These are phyloP conservation scores for Lotus japonicus DNA, from an alignment of 306 rosid species.

Conservation along the genomic window DNA sequence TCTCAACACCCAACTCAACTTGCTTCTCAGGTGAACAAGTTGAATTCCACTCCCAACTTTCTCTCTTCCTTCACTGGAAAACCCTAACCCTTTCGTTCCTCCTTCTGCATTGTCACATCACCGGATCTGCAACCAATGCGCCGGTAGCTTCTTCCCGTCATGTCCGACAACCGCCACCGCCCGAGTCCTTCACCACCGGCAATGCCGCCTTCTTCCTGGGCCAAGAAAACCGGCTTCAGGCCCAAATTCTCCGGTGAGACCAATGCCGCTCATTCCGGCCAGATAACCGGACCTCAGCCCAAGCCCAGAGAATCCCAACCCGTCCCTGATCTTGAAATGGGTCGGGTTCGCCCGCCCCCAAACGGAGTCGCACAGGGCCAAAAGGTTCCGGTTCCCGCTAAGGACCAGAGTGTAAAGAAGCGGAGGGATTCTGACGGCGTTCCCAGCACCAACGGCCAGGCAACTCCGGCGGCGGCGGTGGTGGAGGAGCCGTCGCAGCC, in stretches of 20 bases:
- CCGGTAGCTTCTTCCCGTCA: not conserved
- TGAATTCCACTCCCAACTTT: too few relatives aligned
- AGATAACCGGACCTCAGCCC: conserved; percentile 30
- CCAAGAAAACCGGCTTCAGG: conserved; percentile 79
- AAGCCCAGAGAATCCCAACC: conserved; percentile 30
- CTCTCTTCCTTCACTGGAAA: not conserved
- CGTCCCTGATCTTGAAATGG: conserved; percentile 58
- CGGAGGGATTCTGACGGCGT: conserved; percentile 69
- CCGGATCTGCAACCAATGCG: conserved; percentile 12
- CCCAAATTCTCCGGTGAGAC: conserved; percentile 97
- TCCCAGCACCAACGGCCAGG: conserved; percentile 31
- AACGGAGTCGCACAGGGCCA: conserved; percentile 33
- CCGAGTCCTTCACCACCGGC: conserved; percentile 22
- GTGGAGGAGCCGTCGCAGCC: conserved; percentile 33
- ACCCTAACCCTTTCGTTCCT: conserved; percentile 1
- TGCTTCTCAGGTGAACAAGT: too few relatives aligned
- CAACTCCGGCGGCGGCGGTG: not conserved
- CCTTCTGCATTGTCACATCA: not conserved
- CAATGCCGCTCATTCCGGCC: conserved; percentile 60
- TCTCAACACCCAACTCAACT: too few relatives aligned
- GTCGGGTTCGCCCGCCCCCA: conserved; percentile 27
- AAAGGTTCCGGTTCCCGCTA: conserved; percentile 25
- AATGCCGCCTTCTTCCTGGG: conserved; percentile 93
- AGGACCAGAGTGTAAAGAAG: conserved; percentile 46
- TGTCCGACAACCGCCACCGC: conserved; percentile 25